A percentile compares a stretch with the other conserved stretches of the same genome.
Evolutionary conservation across 192 early-diverging fungal genomes (phyloP).

Genomic region (Coemansia sp.): DNA sequence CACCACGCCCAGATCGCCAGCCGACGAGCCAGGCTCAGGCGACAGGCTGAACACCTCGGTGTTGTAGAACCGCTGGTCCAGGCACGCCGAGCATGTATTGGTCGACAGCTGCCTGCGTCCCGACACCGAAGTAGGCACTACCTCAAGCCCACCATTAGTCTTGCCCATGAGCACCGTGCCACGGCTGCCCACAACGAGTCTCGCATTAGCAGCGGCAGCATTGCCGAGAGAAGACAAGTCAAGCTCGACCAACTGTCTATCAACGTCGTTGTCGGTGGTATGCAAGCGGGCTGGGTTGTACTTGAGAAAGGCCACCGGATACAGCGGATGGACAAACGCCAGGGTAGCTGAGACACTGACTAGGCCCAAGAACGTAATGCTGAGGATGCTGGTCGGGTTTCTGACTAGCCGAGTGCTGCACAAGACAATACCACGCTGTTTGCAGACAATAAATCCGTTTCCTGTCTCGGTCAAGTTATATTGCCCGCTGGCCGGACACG

Average conservation of each 20-base stretch:
- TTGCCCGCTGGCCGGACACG: conserved; percentile 26
- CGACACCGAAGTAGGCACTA: conserved; percentile 11
- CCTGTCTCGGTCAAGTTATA: conserved; percentile 56
- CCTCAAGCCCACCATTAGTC: not conserved
- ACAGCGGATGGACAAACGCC: conserved; percentile 82
- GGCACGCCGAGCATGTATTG: conserved; percentile 16
- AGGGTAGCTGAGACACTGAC: conserved; percentile 77
- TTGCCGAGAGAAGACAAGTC: not conserved
- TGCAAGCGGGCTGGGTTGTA: conserved; percentile 21
- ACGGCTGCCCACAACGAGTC: conserved; percentile 16
- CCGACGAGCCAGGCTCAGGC: not conserved
- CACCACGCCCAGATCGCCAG: conserved; percentile 19
- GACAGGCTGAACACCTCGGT: conserved; percentile 23
- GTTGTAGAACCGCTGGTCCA: conserved; percentile 27
- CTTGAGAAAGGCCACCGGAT: conserved; percentile 31
- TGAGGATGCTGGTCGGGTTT: conserved; percentile 76
- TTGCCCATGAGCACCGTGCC: conserved; percentile 16
- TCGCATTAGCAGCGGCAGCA: not conserved
- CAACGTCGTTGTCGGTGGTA: not conserved
- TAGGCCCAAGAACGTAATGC: conserved; percentile 81
- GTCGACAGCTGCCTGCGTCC: conserved; percentile 16
- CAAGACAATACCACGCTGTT: conserved; percentile 73
- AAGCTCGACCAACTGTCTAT: not conserved
- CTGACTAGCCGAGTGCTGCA: conserved; percentile 78
- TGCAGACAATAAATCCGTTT: conserved; percentile 68